Evolutionary conservation across 1,284 basidiomycete genomes (phyloP).

Genomic region (Coniophora puteana): DNA sequence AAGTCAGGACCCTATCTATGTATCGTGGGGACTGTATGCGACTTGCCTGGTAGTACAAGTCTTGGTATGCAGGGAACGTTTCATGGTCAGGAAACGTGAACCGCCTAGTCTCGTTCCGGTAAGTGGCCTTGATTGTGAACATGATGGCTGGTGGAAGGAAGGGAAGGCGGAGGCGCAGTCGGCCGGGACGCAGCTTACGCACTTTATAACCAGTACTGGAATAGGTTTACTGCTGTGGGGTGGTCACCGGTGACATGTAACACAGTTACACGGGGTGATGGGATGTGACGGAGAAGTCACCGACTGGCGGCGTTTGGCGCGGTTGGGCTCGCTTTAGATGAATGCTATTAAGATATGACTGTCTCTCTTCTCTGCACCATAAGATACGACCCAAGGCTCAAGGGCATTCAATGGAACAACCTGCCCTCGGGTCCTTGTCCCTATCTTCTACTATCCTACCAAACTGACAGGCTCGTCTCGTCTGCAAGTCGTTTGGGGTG

Average conservation of each 20-base stretch:
- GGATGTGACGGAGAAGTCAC: neutral
- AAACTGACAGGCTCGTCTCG: slow-evolving; percentile 51
- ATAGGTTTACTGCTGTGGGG: slow-evolving; percentile 17
- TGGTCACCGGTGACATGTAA: slow-evolving; percentile 15
- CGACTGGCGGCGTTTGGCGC: slow-evolving; percentile 13
- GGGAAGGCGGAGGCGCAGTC: slow-evolving; percentile 14
- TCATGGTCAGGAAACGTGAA: slow-evolving; percentile 37
- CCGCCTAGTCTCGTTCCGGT: slow-evolving; percentile 46
- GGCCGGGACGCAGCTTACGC: slow-evolving; percentile 19
- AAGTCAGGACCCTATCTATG: slow-evolving; percentile 17
- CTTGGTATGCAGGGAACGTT: slow-evolving; percentile 39
- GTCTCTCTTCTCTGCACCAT: slow-evolving; percentile 50
- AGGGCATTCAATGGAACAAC: slow-evolving; percentile 52
- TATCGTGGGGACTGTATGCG: slow-evolving; percentile 5
- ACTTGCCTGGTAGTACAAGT: slow-evolving; percentile 42
- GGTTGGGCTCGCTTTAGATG: neutral
- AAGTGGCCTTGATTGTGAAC: slow-evolving; percentile 55
- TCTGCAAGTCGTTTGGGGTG: slow-evolving; percentile 59
- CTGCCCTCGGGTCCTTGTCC: slow-evolving; percentile 45
- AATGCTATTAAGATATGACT: slow-evolving; percentile 3
- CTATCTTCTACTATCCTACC: slow-evolving; percentile 56
- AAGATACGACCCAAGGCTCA: slow-evolving; percentile 52
- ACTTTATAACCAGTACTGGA: slow-evolving; percentile 17
- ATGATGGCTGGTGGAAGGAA: slow-evolving; percentile 32
- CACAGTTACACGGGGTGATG: neutral